Evolutionary conservation across 2,329 filamentous ascomycete genomes (phyloP).

Genomic region (Zasmidium cellare): DNA sequence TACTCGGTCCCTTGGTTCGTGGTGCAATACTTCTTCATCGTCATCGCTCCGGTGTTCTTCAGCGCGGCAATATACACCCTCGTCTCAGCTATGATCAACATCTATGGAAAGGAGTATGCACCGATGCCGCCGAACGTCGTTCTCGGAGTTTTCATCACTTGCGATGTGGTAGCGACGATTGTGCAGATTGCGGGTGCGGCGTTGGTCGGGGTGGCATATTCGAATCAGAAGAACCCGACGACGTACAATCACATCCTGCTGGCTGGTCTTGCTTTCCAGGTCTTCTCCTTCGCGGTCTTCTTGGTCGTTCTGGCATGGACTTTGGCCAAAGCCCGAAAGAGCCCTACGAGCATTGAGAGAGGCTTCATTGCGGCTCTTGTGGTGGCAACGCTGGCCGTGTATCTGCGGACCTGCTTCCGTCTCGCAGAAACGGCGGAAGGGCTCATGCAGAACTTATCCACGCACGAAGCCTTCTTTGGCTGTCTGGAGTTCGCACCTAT

Average conservation of each 20-base stretch:
- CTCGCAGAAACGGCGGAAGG: conserved; percentile 57
- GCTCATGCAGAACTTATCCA: conserved; percentile 46
- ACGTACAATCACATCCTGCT: conserved; percentile 57
- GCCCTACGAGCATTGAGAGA: conserved; percentile 32
- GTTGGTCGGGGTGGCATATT: conserved; percentile 53
- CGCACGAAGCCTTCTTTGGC: conserved; percentile 56
- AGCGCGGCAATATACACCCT: conserved; percentile 58
- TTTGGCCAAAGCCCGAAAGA: conserved; percentile 39
- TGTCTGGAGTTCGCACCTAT: conserved; percentile 57
- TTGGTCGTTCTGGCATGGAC: conserved; percentile 47
- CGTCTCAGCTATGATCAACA: conserved; percentile 51
- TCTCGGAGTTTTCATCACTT: conserved; percentile 56
- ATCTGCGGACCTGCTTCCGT: conserved; percentile 55
- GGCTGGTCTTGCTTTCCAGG: conserved; percentile 57
- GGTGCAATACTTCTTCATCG: conserved; percentile 61
- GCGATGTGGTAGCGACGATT: conserved; percentile 55
- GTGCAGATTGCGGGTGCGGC: conserved; percentile 57
- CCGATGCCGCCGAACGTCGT: conserved; percentile 50
- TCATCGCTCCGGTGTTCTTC: conserved; percentile 60
- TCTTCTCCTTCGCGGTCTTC: conserved; percentile 53
- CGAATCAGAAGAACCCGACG: conserved; percentile 51
- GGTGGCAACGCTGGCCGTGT: conserved; percentile 50
- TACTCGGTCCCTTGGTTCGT: conserved; percentile 59
- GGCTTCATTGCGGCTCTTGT: conserved; percentile 47
- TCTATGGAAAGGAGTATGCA: conserved; percentile 45